Evolutionary conservation across 2,329 filamentous ascomycete species (phyloP), one percentile per base, ranked within the genome.

Genomic region (Byssothecium circinans): DNA sequence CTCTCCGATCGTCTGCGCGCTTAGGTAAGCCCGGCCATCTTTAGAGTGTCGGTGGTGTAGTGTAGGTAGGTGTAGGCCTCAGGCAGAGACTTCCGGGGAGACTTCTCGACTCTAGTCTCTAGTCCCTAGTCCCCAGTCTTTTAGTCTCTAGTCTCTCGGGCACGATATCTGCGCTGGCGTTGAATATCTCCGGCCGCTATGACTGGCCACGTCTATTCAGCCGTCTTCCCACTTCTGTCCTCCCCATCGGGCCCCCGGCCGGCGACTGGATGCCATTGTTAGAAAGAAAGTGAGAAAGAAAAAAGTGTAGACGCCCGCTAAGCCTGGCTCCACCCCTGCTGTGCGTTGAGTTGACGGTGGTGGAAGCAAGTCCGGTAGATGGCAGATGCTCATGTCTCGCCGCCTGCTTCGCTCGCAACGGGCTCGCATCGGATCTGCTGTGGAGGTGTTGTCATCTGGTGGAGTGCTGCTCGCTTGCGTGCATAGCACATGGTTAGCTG

Each of bases 191-290:
- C 67, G 67, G 47, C 37, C 25, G 35, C 55, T 29, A 38, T 64
- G 57, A 69, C 45, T 69, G 67, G 67, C 53, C 48, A 51, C 41
- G n/a, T 14, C 12, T 40, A 60, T 66, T 67, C 60, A 65, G 63
- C 64, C 66, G 64, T 65, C 60, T 59, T 58, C n/a, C n/a, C n/a
- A n/a, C n/a, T n/a, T n/a, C n/a, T n/a, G n/a, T n/a, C n/a, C 60
- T 68, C 58, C 62, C 63, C 64, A 69, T 70, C 67, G 64, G 64
- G 60, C 57, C 49, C 54, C 54, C 60, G 61, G 62, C 62, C 65
- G 64, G 56, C 56, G 57, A 57, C 56, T 59, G 53, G 29, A 12
- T 61, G 62, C 53, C 56, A 58, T 59, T 53, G 56, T 52, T 36
- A 35, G 46, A 38, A 55, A 56, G 56, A 61, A 63, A 58, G 60